Evolutionary conservation across 805 yeast genomes (phyloP), one percentile per base, ranked within the genome.

Genomic region (Metschnikowia baotianmanensis): DNA sequence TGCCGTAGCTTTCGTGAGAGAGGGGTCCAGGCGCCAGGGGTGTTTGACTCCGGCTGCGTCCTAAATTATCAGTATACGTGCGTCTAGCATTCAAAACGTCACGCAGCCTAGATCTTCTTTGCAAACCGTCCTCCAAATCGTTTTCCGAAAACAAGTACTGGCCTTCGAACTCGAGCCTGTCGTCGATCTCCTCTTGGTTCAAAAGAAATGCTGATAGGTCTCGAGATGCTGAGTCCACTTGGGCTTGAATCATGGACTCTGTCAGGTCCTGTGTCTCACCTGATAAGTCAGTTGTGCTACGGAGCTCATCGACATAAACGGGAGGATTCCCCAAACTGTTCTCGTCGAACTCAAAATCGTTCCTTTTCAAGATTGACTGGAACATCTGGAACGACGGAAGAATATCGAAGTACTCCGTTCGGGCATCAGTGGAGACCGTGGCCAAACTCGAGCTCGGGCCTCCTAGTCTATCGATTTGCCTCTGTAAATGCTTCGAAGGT

Each of bases 361-460:
- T 54, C 56, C 78, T 39, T 53, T 69, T 46, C 62, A 73, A 48
- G 52, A 72, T 60, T 51, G 74, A 72, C 50, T 77, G 80, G 52
- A 78, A 80, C 81, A 82, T 77, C 46, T 81, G 84, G 52, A 81
- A 82, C 0, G 86, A 79, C 0, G 87, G 89, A 25, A 82, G 57
- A 2, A 82, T 74, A 50, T 82, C 86, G 36, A 78, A 70, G 42
- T 65, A 50, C 35, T 51, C 56, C 9, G 52, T 52, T 13, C 46
- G 46, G 9, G 52, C 34, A 17, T 47, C 52, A 8, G 53, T 43
- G 10, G 48, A 37, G 15, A 23, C 24, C 7, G 48, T 26, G 5
- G 50, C 30, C 30, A 49, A 38, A 17, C 36, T 31, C n/a, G 28
- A 17, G n/a, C 36, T 31, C 25, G 36, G 21, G 11, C 36, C 47